Evolutionary conservation across 306 rosid genomes (phyloP), one percentile per base, ranked within the genome.

Genomic region (Aeschynomene evenia): DNA sequence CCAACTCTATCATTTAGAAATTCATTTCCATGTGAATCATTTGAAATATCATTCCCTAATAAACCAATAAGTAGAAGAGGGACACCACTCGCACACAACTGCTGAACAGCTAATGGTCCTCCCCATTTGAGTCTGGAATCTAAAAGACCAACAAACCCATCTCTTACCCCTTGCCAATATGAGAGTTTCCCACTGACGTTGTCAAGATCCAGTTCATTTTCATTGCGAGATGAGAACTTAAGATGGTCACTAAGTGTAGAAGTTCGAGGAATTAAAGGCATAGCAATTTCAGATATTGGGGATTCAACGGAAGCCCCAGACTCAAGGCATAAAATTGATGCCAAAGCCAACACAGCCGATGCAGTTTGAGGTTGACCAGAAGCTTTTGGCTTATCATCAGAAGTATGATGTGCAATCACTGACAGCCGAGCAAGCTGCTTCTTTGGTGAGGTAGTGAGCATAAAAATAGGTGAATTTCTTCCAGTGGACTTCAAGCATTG

Each of bases 61-160:
- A 88, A 81, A 68, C 78, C 84, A 49, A 93, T 82, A 66, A 93
- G 89, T 57, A 84, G 91, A 58, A 78, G 74, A 73, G 98, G 98
- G 70, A 85, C 77, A 72, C 90, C 90, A 70, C 85, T 84, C 24
- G 97, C 85, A 77, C 96, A 93, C 75, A 90, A 70, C 91, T 93
- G 97, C 68, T 93, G 86, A 78, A 93, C 94, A 42, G 94, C 96
- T 72, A 84, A 73, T 6, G 94, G 89, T 81, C 98, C 98, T 40
- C 94, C 98, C 96, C 85, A 88, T 79, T 81, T 88, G 66, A 90
- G 79, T 73, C 86, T 83, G 76, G 80, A 84, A 74, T 93, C 97
- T 78, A 93, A 63, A 77, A 90, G 88, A 60, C 96, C 98, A 53
- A 93, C 89, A 82, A 85, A 85, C 45, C 98, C 98, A 86, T 93